Evolutionary conservation across 1,284 basidiomycete genomes (phyloP).

Genomic region (Chalciporus piperatoides): DNA sequence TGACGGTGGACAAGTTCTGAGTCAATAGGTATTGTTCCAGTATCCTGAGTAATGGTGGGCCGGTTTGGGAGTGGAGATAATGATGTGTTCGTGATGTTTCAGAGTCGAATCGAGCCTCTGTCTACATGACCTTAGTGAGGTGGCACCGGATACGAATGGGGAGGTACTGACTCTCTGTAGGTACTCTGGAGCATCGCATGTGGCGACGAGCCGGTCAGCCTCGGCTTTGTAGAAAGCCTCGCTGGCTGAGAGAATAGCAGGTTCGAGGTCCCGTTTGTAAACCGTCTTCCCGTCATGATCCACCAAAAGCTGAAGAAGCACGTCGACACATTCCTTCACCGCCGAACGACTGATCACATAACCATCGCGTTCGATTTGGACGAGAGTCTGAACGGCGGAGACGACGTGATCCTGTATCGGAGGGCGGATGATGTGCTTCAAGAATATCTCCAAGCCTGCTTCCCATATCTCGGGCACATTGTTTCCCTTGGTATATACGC

Average conservation of each 20-base stretch:
- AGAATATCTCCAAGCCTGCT: conserved; percentile 81
- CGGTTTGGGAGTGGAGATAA: conserved; percentile 81
- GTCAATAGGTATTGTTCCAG: conserved; percentile 79
- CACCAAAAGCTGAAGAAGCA: conserved; percentile 70
- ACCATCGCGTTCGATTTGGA: conserved; percentile 90
- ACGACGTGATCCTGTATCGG: conserved; percentile 86
- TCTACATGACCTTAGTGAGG: conserved; percentile 46
- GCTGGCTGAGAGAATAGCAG: conserved; percentile 76
- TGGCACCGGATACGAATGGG: neutral
- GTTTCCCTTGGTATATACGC: conserved; percentile 73
- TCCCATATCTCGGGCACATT: conserved; percentile 80
- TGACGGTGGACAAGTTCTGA: conserved; percentile 71
- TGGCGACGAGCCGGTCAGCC: conserved; percentile 66
- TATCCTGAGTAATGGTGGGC: conserved; percentile 66
- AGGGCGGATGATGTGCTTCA: conserved; percentile 77
- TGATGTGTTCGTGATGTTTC: conserved; percentile 88
- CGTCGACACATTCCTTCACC: conserved; percentile 87
- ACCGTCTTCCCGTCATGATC: conserved; percentile 56
- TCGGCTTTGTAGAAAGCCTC: conserved; percentile 80
- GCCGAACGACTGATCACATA: conserved; percentile 89
- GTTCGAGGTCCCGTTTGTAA: conserved; percentile 87
- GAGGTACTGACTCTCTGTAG: conserved; percentile 62
- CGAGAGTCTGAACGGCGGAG: conserved; percentile 79
- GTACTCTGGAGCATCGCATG: conserved; percentile 82
- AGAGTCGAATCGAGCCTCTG: conserved; percentile 77